A percentile compares a stretch with the other conserved stretches of the same genome.
phyloP scores from a whole-genome alignment of 2,329 filamentous ascomycete species.

The Mycocentrospora acerina region DNA sequence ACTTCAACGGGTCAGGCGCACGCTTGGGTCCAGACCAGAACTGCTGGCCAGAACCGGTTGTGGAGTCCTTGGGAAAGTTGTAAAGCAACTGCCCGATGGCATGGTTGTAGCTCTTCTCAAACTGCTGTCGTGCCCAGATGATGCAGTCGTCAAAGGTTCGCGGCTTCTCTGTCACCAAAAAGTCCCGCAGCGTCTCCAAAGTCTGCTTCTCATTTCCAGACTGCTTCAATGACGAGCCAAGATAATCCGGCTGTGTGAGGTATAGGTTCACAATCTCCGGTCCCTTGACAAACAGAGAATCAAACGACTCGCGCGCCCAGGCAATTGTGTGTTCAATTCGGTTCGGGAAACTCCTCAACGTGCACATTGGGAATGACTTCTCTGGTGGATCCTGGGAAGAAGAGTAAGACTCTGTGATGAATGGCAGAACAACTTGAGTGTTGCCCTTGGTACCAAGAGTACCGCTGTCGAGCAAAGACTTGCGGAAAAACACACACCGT shows the following conservation, averaged over 20 bases:
- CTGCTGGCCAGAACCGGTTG: conserved; percentile 80
- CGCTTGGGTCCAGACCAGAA: conserved; percentile 99
- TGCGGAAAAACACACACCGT: conserved; percentile 97
- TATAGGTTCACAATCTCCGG: conserved; percentile 95
- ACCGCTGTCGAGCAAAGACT: conserved; percentile 92
- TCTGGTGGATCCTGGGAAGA: conserved; percentile 96
- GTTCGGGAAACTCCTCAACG: conserved; percentile 94
- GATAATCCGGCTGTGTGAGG: conserved; percentile 85
- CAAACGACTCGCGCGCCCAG: conserved; percentile 95
- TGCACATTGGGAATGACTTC: conserved; percentile 99
- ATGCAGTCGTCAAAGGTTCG: conserved; percentile 95
- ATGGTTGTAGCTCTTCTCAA: conserved; percentile 97
- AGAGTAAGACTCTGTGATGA: conserved; percentile 94
- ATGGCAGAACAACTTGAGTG: conserved; percentile 90
- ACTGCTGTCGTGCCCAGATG: conserved; percentile 88
- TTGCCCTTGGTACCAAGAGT: conserved; percentile 99
- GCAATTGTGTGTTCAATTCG: conserved; percentile 98
- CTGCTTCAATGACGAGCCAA: conserved; percentile 84
- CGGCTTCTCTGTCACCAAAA: conserved; percentile 87
- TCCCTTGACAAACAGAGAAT: conserved; percentile 89
- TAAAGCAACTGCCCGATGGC: conserved; percentile 91
- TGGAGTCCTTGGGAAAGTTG: conserved; percentile 95
- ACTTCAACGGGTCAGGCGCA: conserved; percentile 87
- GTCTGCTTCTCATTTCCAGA: conserved; percentile 94
- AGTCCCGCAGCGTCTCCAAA: conserved; percentile 85